Evolutionary conservation across 768 basidiomycete species (phyloP).

Genomic region (Hypholoma fasciculare): DNA sequence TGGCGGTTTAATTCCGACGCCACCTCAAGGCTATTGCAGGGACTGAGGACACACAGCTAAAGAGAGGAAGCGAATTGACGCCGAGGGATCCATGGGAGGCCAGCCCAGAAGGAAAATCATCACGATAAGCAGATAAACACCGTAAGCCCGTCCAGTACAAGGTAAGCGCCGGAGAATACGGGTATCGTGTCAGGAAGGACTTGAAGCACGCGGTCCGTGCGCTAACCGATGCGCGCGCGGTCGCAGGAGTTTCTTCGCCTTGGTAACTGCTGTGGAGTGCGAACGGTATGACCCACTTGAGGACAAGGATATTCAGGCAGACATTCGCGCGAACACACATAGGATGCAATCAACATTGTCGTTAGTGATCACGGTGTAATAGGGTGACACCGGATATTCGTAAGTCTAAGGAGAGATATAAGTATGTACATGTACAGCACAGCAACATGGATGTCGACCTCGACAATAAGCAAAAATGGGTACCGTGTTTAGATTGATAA

Average conservation of each 20-base stretch:
- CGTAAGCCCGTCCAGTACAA: not conserved
- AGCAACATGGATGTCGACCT: conserved; percentile 9
- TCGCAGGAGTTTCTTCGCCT: not conserved
- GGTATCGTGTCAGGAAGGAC: not conserved
- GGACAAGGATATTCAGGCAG: not conserved
- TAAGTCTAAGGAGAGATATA: conserved; percentile 12
- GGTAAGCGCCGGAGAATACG: not conserved
- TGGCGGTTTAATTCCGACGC: not conserved
- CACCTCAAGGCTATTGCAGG: not conserved
- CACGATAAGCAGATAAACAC: not conserved
- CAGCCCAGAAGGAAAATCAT: not conserved
- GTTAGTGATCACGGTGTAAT: conserved; percentile 23
- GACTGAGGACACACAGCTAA: not conserved
- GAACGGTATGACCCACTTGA: not conserved
- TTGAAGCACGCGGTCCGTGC: not conserved
- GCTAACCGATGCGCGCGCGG: not conserved
- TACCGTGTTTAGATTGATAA: not conserved
- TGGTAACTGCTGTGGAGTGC: not conserved
- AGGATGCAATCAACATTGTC: not conserved
- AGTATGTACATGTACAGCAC: conserved; percentile 18
- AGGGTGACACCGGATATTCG: conserved; percentile 24
- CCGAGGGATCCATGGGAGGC: conserved; percentile 1
- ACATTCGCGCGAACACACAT: not conserved
- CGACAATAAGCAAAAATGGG: conserved; percentile 4
- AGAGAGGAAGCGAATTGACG: not conserved